Percentiles rank a stretch among this genome's conserved stretches.
Evolutionary conservation across 805 yeast genomes (phyloP).

Genomic region (Priceomyces fermenticarens): DNA sequence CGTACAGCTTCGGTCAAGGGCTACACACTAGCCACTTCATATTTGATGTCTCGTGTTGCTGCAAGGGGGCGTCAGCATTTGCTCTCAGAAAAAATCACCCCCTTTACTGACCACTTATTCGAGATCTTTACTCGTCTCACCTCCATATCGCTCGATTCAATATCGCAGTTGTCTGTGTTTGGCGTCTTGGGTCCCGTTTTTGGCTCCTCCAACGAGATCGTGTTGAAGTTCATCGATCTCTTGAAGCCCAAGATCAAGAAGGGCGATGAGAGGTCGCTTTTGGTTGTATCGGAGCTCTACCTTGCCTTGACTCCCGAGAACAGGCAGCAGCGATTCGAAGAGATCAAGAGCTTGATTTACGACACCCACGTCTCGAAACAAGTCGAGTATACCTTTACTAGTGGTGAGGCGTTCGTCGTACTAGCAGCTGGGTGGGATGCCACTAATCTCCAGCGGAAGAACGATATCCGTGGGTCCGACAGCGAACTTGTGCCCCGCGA

Average conservation of each 20-base stretch:
- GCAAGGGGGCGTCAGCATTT: slow-evolving; percentile 25
- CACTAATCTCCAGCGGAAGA: slow-evolving; percentile 43
- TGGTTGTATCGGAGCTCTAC: slow-evolving; percentile 55
- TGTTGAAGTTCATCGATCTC: slow-evolving; percentile 13
- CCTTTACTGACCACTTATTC: slow-evolving; percentile 11
- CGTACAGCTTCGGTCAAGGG: slow-evolving; percentile 15
- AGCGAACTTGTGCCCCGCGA: slow-evolving; percentile 15
- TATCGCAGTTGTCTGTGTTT: slow-evolving; percentile 44
- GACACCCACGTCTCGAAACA: slow-evolving; percentile 66
- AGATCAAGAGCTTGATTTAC: slow-evolving; percentile 46
- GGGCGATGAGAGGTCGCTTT: slow-evolving; percentile 56
- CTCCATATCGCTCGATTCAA: slow-evolving; percentile 30
- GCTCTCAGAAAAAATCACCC: slow-evolving; percentile 11
- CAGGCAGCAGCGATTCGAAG: slow-evolving; percentile 16
- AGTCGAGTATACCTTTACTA: slow-evolving; percentile 69
- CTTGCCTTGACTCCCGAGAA: slow-evolving; percentile 21
- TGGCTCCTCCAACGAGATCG: slow-evolving; percentile 1
- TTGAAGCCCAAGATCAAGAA: slow-evolving; percentile 46
- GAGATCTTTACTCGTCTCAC: slow-evolving; percentile 16
- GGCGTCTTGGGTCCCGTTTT: slow-evolving; percentile 43
- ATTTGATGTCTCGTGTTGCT: slow-evolving; percentile 44
- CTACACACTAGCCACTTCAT: slow-evolving; percentile 37
- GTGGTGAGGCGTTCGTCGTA: slow-evolving; percentile 81
- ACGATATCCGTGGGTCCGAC: slow-evolving; percentile 50
- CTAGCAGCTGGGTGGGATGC: slow-evolving; percentile 78